Percentiles rank a stretch among this genome's conserved stretches.
phyloP scores from a whole-genome alignment of 495 filamentous ascomycete genomes.

The Hypoxylon cercidicola region DNA sequence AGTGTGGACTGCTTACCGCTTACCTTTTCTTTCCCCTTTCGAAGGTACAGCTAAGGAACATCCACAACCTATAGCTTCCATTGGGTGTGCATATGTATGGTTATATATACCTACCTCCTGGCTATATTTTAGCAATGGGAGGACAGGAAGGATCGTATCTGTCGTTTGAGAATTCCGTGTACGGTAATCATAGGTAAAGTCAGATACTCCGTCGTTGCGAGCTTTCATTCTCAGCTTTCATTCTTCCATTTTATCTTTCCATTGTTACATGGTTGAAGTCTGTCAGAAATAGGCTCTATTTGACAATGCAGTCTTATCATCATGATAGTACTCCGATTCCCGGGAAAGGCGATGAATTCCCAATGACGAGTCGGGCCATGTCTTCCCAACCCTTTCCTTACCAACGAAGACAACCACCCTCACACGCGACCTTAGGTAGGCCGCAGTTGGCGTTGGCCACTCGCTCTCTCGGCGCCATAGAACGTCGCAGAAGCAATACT shows the following conservation, averaged over 20 bases:
- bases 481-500: conserved; percentile 49
- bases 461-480: conserved; percentile 23
- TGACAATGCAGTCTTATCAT: conserved; percentile 41
- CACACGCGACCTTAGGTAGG: conserved; percentile 37
- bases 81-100: too few species aligned
- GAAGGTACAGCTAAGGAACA: too few species aligned
- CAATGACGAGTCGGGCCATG: conserved; percentile 17
- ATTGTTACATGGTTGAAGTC: conserved; percentile 5
- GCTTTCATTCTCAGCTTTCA: too few species aligned
- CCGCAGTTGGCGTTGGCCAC: conserved; percentile 18
- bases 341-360: conserved; percentile 26
- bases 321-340: conserved; percentile 25
- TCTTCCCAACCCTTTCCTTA: conserved; percentile 25
- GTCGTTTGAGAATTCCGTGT: too few species aligned
- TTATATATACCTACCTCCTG: too few species aligned
- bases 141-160: too few species aligned
- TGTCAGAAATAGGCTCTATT: conserved; percentile 4
- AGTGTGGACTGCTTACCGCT: too few species aligned
- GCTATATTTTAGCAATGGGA: too few species aligned
- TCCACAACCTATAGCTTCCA: too few species aligned
- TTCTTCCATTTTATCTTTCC: conserved; percentile 7
- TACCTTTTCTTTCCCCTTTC: too few species aligned
- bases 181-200: too few species aligned
- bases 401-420: conserved; percentile 35
- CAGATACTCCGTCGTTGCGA: too few species aligned